These are phyloP conservation scores for Colletotrichum sp. DNA, from an alignment of 2,329 filamentous ascomycete species.

Conservation along the genomic window DNA sequence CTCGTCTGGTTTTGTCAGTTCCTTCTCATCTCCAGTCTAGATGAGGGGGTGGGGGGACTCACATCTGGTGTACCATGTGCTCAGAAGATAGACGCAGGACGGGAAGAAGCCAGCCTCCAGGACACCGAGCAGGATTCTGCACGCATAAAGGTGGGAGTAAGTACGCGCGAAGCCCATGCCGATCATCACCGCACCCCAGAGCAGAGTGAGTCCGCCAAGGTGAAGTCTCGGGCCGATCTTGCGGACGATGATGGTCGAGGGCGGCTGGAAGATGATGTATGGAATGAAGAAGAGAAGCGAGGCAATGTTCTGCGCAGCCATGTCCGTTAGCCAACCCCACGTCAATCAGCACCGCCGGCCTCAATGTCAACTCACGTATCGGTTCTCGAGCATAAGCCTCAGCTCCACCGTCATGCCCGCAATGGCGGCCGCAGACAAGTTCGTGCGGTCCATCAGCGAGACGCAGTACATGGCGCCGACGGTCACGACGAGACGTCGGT, in stretches of 20 bases:
- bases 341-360: background rate
- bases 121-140: constrained; percentile 65
- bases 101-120: constrained; percentile 78
- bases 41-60: constrained; percentile 28
- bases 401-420: constrained; percentile 65
- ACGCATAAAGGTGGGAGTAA: constrained; percentile 56
- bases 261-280: constrained; percentile 75
- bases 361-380: constrained; percentile 41
- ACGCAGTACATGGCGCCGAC: constrained; percentile 75
- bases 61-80: constrained; percentile 75
- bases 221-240: constrained; percentile 68
- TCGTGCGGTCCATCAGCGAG: constrained; percentile 80
- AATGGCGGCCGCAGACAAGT: constrained; percentile 74
- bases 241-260: constrained; percentile 71
- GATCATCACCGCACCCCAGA: constrained; percentile 68
- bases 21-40: background rate
- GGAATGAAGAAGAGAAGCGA: constrained; percentile 77
- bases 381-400: constrained; percentile 42
- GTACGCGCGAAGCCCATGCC: constrained; percentile 67
- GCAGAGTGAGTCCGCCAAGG: constrained; percentile 56
- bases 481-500: constrained; percentile 66
- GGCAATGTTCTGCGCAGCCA: constrained; percentile 57
- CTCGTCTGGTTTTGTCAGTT: constrained; percentile 51
- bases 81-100: constrained; percentile 73
- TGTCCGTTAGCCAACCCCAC: background rate